Evolutionary conservation across 176 grass and related monocot species (phyloP).

Genomic region (Carex kokanica): DNA sequence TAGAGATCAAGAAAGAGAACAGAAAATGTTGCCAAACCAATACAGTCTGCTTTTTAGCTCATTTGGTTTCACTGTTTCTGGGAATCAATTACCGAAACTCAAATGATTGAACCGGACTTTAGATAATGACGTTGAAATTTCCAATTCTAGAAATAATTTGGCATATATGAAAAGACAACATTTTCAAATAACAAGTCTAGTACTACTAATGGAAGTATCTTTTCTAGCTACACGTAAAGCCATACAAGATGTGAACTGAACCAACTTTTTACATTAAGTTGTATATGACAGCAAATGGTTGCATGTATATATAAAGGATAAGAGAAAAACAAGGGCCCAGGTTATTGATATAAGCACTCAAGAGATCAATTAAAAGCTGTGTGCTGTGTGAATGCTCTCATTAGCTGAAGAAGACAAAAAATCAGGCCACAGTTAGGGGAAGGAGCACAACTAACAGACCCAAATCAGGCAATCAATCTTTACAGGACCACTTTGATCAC

Average conservation of each 20-base stretch:
- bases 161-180: background rate
- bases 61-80: background rate
- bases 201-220: background rate
- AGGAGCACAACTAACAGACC: background rate
- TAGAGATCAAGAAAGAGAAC: background rate
- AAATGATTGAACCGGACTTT: background rate
- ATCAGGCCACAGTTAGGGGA: background rate
- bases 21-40: background rate
- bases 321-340: background rate
- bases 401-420: background rate
- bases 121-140: background rate
- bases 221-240: background rate
- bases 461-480: constrained; percentile 16
- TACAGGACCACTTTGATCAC: constrained; percentile 22
- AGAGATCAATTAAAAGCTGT: constrained; percentile 3
- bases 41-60: background rate
- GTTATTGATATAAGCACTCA: background rate
- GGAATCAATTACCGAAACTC: background rate
- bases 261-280: background rate
- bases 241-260: background rate
- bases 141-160: background rate
- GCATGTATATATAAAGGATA: background rate
- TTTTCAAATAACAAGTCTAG: background rate
- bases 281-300: background rate
- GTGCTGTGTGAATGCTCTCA: background rate